Conservation (phyloP, 192 early-diverging fungal genomes). For the Backusella mclennaniae region DNA sequence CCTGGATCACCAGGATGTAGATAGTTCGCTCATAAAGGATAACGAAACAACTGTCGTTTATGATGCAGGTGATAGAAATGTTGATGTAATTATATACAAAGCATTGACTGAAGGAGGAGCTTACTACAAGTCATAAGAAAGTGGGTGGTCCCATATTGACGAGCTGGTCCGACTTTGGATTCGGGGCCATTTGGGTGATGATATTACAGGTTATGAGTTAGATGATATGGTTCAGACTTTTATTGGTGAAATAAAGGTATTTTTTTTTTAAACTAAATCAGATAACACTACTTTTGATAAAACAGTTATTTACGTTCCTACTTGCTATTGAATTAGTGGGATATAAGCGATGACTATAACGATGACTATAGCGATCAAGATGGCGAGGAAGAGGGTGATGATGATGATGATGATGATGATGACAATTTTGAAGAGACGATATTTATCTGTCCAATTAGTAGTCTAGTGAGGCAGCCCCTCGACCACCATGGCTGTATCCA, state of each 20-base stretch:
- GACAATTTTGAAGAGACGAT: not conserved
- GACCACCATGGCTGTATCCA: not conserved
- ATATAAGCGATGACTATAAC: no score
- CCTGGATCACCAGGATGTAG: slow-evolving; percentile 34
- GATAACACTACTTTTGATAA: not conserved
- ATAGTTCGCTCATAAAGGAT: slow-evolving; percentile 26
- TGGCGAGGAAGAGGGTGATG: no score
- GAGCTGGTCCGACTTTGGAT: slow-evolving; percentile 30
- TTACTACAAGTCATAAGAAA: slow-evolving; percentile 38
- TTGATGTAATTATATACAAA: slow-evolving; percentile 50
- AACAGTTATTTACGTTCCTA: not conserved
- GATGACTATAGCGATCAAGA: no score
- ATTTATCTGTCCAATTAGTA: no score
- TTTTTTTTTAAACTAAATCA: not conserved
- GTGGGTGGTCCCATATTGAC: slow-evolving; percentile 43
- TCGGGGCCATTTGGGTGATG: slow-evolving; percentile 35
- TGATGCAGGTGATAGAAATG: slow-evolving; percentile 46
- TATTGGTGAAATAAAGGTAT: slow-evolving; percentile 19
- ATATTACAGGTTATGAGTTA: not conserved
- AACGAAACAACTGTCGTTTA: slow-evolving; percentile 49
- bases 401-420: slow-evolving; percentile 39
- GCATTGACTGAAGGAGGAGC: slow-evolving; percentile 30
- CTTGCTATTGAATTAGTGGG: slow-evolving; percentile 14
- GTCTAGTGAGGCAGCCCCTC: no score
- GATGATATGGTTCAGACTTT: slow-evolving; percentile 36